These are phyloP conservation scores for Ogataea henricii DNA, from an alignment of 805 yeast species.

Conservation along the genomic window DNA sequence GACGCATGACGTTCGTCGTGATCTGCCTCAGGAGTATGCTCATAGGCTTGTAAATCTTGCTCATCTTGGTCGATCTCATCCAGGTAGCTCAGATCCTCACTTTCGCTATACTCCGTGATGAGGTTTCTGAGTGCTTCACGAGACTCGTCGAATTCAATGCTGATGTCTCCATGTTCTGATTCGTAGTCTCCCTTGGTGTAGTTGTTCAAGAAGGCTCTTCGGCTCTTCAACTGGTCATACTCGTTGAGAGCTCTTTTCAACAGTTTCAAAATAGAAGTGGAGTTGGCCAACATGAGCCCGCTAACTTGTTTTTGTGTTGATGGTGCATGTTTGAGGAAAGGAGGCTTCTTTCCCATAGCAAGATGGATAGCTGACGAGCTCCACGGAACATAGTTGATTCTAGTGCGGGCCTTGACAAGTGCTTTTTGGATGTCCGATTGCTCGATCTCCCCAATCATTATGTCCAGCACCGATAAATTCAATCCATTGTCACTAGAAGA, in stretches of 20 bases:
- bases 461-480: slow-evolving; percentile 69
- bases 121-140: slow-evolving; percentile 48
- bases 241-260: slow-evolving; percentile 69
- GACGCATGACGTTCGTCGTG: background rate
- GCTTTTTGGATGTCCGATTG: slow-evolving; percentile 75
- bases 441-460: slow-evolving; percentile 65
- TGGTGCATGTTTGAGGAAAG: slow-evolving; percentile 40
- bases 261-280: slow-evolving; percentile 70
- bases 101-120: slow-evolving; percentile 48
- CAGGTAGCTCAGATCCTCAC: slow-evolving; percentile 45
- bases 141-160: slow-evolving; percentile 49
- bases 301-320: slow-evolving; percentile 53
- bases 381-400: slow-evolving; percentile 84
- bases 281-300: slow-evolving; percentile 84
- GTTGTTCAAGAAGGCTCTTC: slow-evolving; percentile 82
- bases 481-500: slow-evolving; percentile 43
- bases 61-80: slow-evolving; percentile 46
- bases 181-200: slow-evolving; percentile 56
- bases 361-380: slow-evolving; percentile 77
- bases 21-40: background rate
- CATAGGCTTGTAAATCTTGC: slow-evolving; percentile 14
- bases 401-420: slow-evolving; percentile 58
- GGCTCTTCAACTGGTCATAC: slow-evolving; percentile 75
- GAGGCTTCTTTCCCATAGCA: slow-evolving; percentile 74
- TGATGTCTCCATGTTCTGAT: slow-evolving; percentile 46